These are phyloP conservation scores for Paspalum notatum DNA, from an alignment of 176 grass and related monocot species.

Conservation along the genomic window DNA sequence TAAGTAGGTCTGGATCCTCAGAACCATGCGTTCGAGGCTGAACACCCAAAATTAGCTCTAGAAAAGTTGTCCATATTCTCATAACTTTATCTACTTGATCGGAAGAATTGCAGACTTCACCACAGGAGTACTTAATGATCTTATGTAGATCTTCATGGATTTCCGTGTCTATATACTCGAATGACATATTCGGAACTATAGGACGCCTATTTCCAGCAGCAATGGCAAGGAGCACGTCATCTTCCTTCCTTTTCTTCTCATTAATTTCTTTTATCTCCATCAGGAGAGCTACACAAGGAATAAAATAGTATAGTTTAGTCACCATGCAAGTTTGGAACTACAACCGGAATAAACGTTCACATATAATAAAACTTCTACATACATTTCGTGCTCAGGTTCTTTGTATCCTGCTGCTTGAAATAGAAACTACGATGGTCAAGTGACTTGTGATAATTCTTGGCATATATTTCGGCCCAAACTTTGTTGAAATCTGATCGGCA, in stretches of 20 bases:
- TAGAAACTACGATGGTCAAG: slow-evolving; percentile 99
- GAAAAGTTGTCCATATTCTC: slow-evolving; percentile 84
- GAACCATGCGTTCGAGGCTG: slow-evolving; percentile 49
- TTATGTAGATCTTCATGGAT: slow-evolving; percentile 90
- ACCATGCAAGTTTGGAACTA: slow-evolving; percentile 37
- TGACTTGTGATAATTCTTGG: slow-evolving; percentile 98
- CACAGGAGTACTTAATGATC: slow-evolving; percentile 94
- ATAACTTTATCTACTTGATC: slow-evolving; percentile 97
- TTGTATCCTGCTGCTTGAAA: slow-evolving; percentile 99
- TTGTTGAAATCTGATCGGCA: slow-evolving; percentile 95
- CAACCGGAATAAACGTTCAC: slow-evolving; percentile 35
- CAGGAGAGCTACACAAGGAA: slow-evolving; percentile 78
- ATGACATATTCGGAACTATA: slow-evolving; percentile 90
- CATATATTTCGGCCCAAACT: slow-evolving; percentile 97
- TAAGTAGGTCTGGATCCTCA: slow-evolving; percentile 56
- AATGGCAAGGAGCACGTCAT: slow-evolving; percentile 86
- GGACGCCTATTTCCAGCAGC: slow-evolving; percentile 85
- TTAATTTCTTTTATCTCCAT: slow-evolving; percentile 99
- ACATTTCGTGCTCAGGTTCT: slow-evolving; percentile 96
- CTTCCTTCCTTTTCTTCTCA: slow-evolving; percentile 97
- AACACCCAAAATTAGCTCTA: slow-evolving; percentile 86
- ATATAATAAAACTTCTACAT: slow-evolving; percentile 23
- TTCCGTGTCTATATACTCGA: slow-evolving; percentile 71
- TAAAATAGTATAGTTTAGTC: slow-evolving; percentile 36
- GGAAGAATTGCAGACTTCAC: slow-evolving; percentile 84